phyloP scores from a whole-genome alignment of 371 early-diverging fungal species.

The Mortierella sp. region DNA sequence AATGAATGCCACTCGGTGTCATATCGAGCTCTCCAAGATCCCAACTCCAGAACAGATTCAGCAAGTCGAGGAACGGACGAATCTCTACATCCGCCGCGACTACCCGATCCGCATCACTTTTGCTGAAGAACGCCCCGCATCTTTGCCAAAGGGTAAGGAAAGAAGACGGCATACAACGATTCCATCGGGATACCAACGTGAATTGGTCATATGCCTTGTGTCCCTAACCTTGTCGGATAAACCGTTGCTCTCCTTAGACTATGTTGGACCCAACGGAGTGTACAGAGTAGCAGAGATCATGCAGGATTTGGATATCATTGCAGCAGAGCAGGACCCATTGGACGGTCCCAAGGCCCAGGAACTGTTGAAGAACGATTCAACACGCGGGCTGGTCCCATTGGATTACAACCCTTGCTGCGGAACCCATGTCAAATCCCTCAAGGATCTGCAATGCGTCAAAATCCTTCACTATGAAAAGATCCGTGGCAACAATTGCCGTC shows the following conservation, averaged over 20 bases:
- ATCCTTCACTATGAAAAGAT: slow-evolving; percentile 73
- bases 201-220: no score
- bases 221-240: neutral
- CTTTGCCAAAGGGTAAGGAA: slow-evolving; percentile 59
- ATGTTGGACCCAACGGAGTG: slow-evolving; percentile 66
- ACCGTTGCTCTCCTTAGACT: slow-evolving; percentile 53
- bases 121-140: slow-evolving; percentile 58
- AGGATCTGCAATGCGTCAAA: slow-evolving; percentile 74
- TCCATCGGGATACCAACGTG: no score
- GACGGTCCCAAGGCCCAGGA: slow-evolving; percentile 2
- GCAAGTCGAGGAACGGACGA: slow-evolving; percentile 64
- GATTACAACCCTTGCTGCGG: slow-evolving; percentile 86
- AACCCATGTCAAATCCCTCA: slow-evolving; percentile 72
- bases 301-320: slow-evolving; percentile 48
- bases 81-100: slow-evolving; percentile 66
- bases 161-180: no score
- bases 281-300: slow-evolving; percentile 70
- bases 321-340: slow-evolving; percentile 33
- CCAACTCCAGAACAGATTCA: slow-evolving; percentile 60
- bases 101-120: slow-evolving; percentile 61
- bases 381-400: slow-evolving; percentile 47
- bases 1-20: slow-evolving; percentile 66
- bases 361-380: neutral
- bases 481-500: slow-evolving; percentile 73
- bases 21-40: slow-evolving; percentile 66